Evolutionary conservation across 345 rosid genomes (phyloP), one percentile per base, ranked within the genome.

Genomic region (Eucalyptus marginata): DNA sequence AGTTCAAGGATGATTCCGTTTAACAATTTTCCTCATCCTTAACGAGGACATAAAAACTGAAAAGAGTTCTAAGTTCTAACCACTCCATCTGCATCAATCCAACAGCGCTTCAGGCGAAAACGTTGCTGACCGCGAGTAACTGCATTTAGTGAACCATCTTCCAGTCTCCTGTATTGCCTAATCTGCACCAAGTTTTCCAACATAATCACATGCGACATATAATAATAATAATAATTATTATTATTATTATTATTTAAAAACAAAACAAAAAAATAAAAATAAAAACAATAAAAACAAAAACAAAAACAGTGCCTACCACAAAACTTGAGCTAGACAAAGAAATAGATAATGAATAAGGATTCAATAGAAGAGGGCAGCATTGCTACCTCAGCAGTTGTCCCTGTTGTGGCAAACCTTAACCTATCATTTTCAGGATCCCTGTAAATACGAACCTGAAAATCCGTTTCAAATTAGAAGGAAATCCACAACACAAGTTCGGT

Each of bases 61-160:
- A 40, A 87, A 83, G 14, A 56, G 81, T 87, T 90, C 97, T 91
- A 92, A 97, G 76, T 88, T 89, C 99, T 92, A 92, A 97, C 99
- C 92, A 93, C 96, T 94, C 99, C 98, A 92, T 94, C 99, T 29
- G 59, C 96, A 89, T 97, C 99, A 91, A 93, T 93, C 98, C 98
- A 97, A 83, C 92, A 92, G 33, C 95, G 97, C 91, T 90, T 95
- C 88, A 98, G 84, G 89, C 89, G 94, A 91, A 97, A 97, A 66
- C 99, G 95, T 89, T 98, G 99, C 87, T 95, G 96, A 62, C 99
- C 99, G 80, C 98, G 99, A 90, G 99, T 96, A 86, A 98, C 95
- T 84, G 97, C 95, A 89, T 98, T 98, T 87, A 96, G 93, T 33
- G 98, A 94, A 50, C 99, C 98, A 93, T 97, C 99, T 89, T 94